Percentiles rank a stretch among this genome's conserved stretches.
These are phyloP conservation scores for Talaromyces islandicus DNA, from an alignment of 2,329 filamentous ascomycete genomes.

Conservation along the genomic window DNA sequence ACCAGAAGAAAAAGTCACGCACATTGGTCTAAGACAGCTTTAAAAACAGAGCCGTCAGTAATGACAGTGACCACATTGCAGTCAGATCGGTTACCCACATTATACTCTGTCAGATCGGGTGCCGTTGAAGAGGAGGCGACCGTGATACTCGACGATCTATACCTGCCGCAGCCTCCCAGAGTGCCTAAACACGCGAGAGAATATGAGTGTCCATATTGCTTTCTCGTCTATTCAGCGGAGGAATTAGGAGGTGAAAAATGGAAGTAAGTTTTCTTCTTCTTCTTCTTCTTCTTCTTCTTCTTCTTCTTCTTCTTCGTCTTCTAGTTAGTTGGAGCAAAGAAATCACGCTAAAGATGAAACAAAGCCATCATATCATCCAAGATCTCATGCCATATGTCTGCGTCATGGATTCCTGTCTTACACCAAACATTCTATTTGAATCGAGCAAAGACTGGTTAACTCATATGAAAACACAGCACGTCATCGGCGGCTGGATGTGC, in stretches of 20 bases:
- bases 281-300: background rate
- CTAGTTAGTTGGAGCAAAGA: background rate
- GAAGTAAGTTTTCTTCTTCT: background rate
- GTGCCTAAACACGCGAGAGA: background rate
- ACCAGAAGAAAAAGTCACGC: background rate
- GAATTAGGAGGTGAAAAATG: background rate
- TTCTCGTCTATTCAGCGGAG: background rate
- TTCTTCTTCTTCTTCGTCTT: too few species aligned
- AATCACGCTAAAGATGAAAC: background rate
- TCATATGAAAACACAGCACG: background rate
- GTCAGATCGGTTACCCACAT: background rate
- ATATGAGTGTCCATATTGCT: background rate
- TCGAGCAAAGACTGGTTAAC: background rate
- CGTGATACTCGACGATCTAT: background rate
- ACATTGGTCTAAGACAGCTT: background rate
- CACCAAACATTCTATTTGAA: background rate
- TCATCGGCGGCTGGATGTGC: background rate
- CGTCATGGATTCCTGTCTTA: background rate
- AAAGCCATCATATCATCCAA: background rate
- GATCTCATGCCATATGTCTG: background rate
- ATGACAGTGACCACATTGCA: background rate
- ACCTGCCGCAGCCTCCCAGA: background rate
- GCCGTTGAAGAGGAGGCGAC: background rate
- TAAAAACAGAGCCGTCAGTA: background rate
- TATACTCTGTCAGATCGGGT: background rate